A percentile compares a stretch with the other conserved stretches of the same genome.
These are phyloP conservation scores for Solanum lycopersicoides DNA, from an alignment of 257 asterid species.

Conservation along the genomic window DNA sequence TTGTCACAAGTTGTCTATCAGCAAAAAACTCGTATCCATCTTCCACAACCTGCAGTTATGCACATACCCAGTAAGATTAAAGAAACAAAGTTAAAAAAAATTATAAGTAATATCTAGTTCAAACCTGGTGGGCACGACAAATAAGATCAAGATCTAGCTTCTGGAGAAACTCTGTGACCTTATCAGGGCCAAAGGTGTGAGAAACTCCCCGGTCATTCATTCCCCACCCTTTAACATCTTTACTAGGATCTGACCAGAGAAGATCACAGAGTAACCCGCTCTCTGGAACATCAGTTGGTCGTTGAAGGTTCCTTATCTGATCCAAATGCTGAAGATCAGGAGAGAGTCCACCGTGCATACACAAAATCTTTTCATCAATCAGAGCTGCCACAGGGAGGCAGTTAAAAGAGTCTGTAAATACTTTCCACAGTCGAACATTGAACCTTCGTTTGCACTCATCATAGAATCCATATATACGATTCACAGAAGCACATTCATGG, in stretches of 20 bases:
- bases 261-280: slow-evolving; percentile 5
- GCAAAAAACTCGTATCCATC: slow-evolving; percentile 18
- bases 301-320: slow-evolving; percentile 13
- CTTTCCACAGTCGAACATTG: neutral
- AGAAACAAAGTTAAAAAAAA: neutral
- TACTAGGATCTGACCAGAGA: slow-evolving; percentile 22
- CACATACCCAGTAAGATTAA: neutral
- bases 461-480: neutral
- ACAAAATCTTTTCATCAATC: slow-evolving; percentile 18
- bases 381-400: slow-evolving; percentile 19
- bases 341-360: slow-evolving; percentile 24
- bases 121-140: slow-evolving; percentile 25
- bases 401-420: slow-evolving; percentile 1
- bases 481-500: slow-evolving; percentile 4
- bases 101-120: neutral
- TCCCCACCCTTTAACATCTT: slow-evolving; percentile 22
- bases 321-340: slow-evolving; percentile 20
- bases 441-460: slow-evolving; percentile 2
- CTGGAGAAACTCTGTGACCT: slow-evolving; percentile 16
- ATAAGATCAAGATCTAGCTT: slow-evolving; percentile 20
- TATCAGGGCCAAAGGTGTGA: slow-evolving; percentile 15
- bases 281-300: slow-evolving; percentile 21
- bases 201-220: slow-evolving; percentile 25
- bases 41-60: slow-evolving; percentile 16
- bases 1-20: slow-evolving; percentile 10